Evolutionary conservation across 1,139 yeast species (phyloP), one percentile per base, ranked within the genome.

Genomic region (Zygosaccharomyces pseudobailii): DNA sequence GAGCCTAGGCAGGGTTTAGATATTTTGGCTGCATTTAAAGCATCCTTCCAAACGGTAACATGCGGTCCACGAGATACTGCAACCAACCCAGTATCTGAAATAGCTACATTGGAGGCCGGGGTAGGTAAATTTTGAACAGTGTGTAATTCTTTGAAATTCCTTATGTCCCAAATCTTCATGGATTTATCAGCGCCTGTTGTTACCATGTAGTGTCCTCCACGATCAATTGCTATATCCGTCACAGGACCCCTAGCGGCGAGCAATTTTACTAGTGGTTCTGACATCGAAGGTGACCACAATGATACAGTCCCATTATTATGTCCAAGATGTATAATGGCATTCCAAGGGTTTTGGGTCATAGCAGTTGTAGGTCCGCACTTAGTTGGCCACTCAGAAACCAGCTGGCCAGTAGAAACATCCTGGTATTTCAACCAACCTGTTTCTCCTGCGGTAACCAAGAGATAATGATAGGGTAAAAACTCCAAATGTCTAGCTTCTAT

Each of bases 61-160:
- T 89, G 96, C 0, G 97, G 88, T 9, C 97, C 96, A 90, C 97
- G 88, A 3, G 95, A 87, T 23, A 88, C 89, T 2, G 94, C 82
- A 36, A 94, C 69, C 32, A 94, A 72, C 0, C 97, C 97, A 1
- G 87, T 76, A 64, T 92, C 97, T 0, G 97, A 88, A 37, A 90
- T 83, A 56, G 83, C 82, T 36, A 89, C 69, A 20, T 89, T 78
- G 7, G 81, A 74, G 0, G 95, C 95, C 0, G 96, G 97, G 0
- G 96, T 85, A 20, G 96, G 97, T 5, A 94, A 75, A 9, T 84
- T 76, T 43, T 73, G 73, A 25, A 75, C 62, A 17, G 68, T 61
- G 60, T 88, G 95, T 33, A 87, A 62, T 57, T 82, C 87, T 67
- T 82, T 79, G 66, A 85, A 84, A 57, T 79, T 87, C 60, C 99